phyloP scores from a whole-genome alignment of 2,329 filamentous ascomycete species.

The Trichoderma sp. region DNA sequence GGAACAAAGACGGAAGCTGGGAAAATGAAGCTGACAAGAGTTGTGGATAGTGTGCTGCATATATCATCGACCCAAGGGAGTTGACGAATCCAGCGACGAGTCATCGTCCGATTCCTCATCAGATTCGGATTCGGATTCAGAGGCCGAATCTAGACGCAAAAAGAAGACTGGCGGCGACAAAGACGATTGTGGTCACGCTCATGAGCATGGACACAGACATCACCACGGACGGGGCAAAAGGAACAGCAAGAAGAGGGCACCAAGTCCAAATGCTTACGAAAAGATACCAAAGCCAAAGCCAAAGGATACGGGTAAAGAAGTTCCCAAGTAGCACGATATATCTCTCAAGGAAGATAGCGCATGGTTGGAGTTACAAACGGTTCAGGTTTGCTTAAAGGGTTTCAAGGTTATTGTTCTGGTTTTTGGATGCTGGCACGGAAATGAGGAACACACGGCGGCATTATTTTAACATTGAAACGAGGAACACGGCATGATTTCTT shows the following conservation, averaged over 20 bases:
- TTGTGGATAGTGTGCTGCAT: slow-evolving; percentile 85
- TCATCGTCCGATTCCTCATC: slow-evolving; percentile 53
- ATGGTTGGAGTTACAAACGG: neutral
- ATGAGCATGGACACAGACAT: slow-evolving; percentile 33
- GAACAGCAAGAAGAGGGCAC: slow-evolving; percentile 44
- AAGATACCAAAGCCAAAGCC: slow-evolving; percentile 59
- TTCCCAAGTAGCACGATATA: neutral
- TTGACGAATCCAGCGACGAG: slow-evolving; percentile 79
- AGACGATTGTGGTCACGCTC: slow-evolving; percentile 36
- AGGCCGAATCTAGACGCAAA: slow-evolving; percentile 38
- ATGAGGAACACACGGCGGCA: neutral
- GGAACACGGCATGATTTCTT: neutral
- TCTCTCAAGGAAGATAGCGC: neutral
- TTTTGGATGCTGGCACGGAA: neutral
- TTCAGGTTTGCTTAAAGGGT: neutral
- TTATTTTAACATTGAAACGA: neutral
- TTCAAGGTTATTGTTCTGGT: neutral
- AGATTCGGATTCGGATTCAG: slow-evolving; percentile 54
- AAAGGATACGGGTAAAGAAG: slow-evolving; percentile 25
- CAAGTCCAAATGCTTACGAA: slow-evolving; percentile 82
- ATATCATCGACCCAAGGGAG: slow-evolving; percentile 81
- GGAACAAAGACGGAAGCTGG: neutral
- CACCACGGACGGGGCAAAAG: slow-evolving; percentile 31
- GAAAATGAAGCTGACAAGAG: neutral
- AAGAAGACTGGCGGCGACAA: slow-evolving; percentile 39